Evolutionary conservation across 2,329 filamentous ascomycete genomes (phyloP).

Genomic region (Fusarium sp.): DNA sequence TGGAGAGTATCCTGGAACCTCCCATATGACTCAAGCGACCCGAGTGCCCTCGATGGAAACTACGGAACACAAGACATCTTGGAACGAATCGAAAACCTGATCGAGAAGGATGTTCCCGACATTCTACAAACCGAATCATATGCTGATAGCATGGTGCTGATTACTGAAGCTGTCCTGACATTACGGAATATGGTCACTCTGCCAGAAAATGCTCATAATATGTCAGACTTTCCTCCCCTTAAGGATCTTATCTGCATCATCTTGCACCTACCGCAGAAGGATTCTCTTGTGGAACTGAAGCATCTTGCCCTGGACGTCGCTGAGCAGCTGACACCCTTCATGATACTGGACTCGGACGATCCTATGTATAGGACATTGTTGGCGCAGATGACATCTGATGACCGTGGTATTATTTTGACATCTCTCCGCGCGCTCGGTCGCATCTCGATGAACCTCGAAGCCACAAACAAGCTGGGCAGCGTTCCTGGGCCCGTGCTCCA

Average conservation of each 20-base stretch:
- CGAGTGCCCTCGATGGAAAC: constrained; percentile 59
- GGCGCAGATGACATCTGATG: constrained; percentile 72
- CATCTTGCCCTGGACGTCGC: constrained; percentile 93
- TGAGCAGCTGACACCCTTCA: constrained; percentile 87
- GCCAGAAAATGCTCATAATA: constrained; percentile 85
- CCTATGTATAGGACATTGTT: constrained; percentile 84
- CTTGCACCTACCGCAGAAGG: constrained; percentile 79
- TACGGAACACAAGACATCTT: constrained; percentile 68
- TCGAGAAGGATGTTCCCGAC: constrained; percentile 70
- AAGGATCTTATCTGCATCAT: constrained; percentile 87
- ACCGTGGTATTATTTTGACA: constrained; percentile 85
- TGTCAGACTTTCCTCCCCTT: constrained; percentile 79
- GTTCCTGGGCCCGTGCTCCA: constrained; percentile 76
- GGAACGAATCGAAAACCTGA: constrained; percentile 75
- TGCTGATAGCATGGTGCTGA: constrained; percentile 76
- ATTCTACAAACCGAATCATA: constrained; percentile 80
- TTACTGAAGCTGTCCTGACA: constrained; percentile 89
- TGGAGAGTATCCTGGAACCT: constrained; percentile 81
- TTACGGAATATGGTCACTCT: constrained; percentile 97
- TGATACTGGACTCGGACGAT: constrained; percentile 77
- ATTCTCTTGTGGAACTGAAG: constrained; percentile 84
- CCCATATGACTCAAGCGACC: constrained; percentile 65
- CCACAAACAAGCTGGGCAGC: constrained; percentile 79
- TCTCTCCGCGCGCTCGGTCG: constrained; percentile 84
- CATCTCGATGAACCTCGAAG: constrained; percentile 87